Base-by-base conservation (phyloP, 352 stramenopile genomes). In the Globisporangium alternatum region DNA sequence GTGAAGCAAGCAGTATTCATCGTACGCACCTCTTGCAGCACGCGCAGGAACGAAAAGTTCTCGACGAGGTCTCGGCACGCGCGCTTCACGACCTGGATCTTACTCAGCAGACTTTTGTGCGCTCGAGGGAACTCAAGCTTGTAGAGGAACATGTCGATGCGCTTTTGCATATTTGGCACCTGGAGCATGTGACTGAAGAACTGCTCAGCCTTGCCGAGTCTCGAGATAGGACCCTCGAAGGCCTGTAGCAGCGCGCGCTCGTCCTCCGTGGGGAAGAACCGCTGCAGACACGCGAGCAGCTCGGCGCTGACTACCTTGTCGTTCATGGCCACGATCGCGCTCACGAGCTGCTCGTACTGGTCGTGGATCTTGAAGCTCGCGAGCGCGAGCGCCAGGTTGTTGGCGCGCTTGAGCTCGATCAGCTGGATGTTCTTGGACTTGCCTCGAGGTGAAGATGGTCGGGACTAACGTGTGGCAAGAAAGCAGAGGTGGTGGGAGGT, bases 311-410 rank as follows among this genome's bases (percentile, higher is more conserved):
- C 61, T 6, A 78, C 57, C 25, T 70, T 71, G 21, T 91, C 80
- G 58, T 90, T 78, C 69, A 92, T 81, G 5, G 72, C 61, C 9
- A 84, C 69, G 39, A 94, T 84, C 12, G 73, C 80, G 33, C 79
- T 68, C 2, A 86, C 68, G 35, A 92, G 81, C 25, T 88, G 75
- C 21, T 90, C 74, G 54, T 90, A 90, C 9, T 80, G 71, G 28
- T 87, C 74, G 57, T 84, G 70, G 43, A 94, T 84, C 60, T 91
- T 91, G 77, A 92, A 94, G 41, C 77, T 91, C 8, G 83, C 72
- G 10, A 94, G 68, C 28, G 83, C 81, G 35, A 92, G 72, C 9
- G 85, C 78, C 1, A 94, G 59, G 58, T 94, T 94, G 54, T 94
- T 94, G 2, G 83, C 83, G 22, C 83, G 86, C 49, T 94, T 94